A percentile compares a stretch with the other conserved stretches of the same genome.
Conservation (phyloP, 495 filamentous ascomycete genomes). For the Apiosordaria backusii region DNA sequence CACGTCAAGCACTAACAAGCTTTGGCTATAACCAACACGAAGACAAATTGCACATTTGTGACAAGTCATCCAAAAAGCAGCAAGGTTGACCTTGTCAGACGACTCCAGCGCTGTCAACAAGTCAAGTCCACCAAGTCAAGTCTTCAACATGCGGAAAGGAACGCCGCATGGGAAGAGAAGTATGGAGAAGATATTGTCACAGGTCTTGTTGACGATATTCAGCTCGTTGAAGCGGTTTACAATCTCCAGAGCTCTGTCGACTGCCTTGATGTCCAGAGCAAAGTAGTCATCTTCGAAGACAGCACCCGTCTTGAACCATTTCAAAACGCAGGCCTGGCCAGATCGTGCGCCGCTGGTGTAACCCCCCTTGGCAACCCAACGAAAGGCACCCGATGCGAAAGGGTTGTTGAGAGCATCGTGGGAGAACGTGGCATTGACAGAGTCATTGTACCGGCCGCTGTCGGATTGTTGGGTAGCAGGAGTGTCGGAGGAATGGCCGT, state of each 20-base stretch:
- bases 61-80: too few relatives aligned
- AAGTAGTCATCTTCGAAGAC: slow-evolving; percentile 35
- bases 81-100: too few relatives aligned
- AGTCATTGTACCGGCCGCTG: slow-evolving; percentile 29
- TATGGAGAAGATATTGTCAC: too few relatives aligned
- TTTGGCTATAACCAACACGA: too few relatives aligned
- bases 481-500: slow-evolving; percentile 20
- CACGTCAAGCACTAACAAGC: too few relatives aligned
- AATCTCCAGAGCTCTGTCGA: slow-evolving; percentile 32
- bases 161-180: too few relatives aligned
- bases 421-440: neutral
- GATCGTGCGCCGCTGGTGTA: slow-evolving; percentile 26
- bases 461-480: slow-evolving; percentile 14
- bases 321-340: slow-evolving; percentile 33
- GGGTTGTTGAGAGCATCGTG: slow-evolving; percentile 14
- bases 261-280: slow-evolving; percentile 34
- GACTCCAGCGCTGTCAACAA: too few relatives aligned
- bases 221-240: slow-evolving; percentile 36
- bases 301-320: slow-evolving; percentile 37
- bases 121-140: too few relatives aligned
- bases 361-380: slow-evolving; percentile 31
- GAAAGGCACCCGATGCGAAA: slow-evolving; percentile 33
- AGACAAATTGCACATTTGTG: too few relatives aligned
- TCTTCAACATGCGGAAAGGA: too few relatives aligned
- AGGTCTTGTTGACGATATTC: slow-evolving; percentile 25